phyloP scores from a whole-genome alignment of 768 basidiomycete species.

The Mycena haematopus region DNA sequence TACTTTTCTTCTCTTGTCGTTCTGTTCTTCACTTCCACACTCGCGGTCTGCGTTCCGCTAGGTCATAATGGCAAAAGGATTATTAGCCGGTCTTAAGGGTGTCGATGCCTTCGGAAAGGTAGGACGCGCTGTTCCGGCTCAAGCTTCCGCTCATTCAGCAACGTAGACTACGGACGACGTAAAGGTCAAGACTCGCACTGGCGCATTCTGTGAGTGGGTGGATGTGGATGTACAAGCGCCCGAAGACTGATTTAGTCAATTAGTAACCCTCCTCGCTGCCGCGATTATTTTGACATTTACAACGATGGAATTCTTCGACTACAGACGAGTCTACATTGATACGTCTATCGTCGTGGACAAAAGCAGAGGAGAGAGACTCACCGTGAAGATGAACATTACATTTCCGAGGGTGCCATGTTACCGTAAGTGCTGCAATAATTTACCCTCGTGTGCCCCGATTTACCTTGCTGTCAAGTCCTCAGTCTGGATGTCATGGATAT shows the following conservation, averaged over 20 bases:
- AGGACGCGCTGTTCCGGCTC: constrained; percentile 29
- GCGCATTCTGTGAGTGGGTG: constrained; percentile 75
- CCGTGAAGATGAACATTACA: constrained; percentile 89
- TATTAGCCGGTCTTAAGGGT: constrained; percentile 82
- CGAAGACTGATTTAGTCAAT: background rate
- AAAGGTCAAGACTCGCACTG: constrained; percentile 96
- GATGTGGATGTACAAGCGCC: background rate
- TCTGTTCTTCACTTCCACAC: constrained; percentile 30
- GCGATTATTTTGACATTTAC: constrained; percentile 93
- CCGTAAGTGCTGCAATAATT: constrained; percentile 57
- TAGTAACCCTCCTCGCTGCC: constrained; percentile 92
- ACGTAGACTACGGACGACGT: constrained; percentile 97
- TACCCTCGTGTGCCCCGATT: constrained; percentile 13
- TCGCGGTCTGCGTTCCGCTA: constrained; percentile 44
- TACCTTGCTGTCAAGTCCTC: constrained; percentile 65
- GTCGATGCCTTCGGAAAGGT: constrained; percentile 99
- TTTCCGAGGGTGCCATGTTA: constrained; percentile 98
- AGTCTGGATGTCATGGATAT: constrained; percentile 99
- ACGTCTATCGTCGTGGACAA: constrained; percentile 95
- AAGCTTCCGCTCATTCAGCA: background rate
- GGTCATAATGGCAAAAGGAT: constrained; percentile 74
- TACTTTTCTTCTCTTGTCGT: constrained; percentile 33
- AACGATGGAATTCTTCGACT: constrained; percentile 95
- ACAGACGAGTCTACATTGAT: constrained; percentile 83
- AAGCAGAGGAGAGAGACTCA: constrained; percentile 93